Percentiles rank a stretch among this genome's conserved stretches.
phyloP scores from a whole-genome alignment of 1,139 yeast species.

The Taphrina pruni region DNA sequence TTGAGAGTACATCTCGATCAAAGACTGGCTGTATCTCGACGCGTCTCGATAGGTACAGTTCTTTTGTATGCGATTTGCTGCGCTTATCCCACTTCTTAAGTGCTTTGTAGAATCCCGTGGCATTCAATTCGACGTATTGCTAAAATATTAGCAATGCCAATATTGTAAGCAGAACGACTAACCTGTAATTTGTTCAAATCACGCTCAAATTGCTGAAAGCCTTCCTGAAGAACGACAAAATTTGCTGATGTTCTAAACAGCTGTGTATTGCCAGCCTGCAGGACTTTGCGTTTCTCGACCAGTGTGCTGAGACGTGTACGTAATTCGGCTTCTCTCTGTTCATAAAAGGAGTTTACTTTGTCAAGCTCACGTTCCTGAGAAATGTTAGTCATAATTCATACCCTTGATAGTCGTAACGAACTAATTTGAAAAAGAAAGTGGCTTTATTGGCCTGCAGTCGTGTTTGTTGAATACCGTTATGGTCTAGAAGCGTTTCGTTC shows the following conservation, averaged over 20 bases:
- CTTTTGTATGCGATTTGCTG: slow-evolving; percentile 92
- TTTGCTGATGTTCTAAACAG: slow-evolving; percentile 59
- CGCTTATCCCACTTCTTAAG: slow-evolving; percentile 97
- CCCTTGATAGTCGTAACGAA: neutral
- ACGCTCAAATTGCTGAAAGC: slow-evolving; percentile 84
- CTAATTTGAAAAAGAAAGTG: slow-evolving; percentile 82
- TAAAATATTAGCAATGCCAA: neutral
- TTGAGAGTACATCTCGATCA: slow-evolving; percentile 85
- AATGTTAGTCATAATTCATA: neutral
- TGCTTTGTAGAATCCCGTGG: slow-evolving; percentile 93
- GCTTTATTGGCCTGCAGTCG: slow-evolving; percentile 88
- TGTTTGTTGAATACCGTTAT: slow-evolving; percentile 54
- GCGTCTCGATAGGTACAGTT: slow-evolving; percentile 85
- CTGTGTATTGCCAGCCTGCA: slow-evolving; percentile 17
- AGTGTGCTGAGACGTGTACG: slow-evolving; percentile 17
- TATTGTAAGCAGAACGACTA: neutral
- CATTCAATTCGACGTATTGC: slow-evolving; percentile 91
- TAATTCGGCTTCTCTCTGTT: slow-evolving; percentile 84
- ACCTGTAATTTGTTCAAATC: slow-evolving; percentile 66
- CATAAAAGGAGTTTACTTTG: slow-evolving; percentile 85
- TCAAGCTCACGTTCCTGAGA: slow-evolving; percentile 81
- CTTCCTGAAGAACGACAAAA: slow-evolving; percentile 75
- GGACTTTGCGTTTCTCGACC: slow-evolving; percentile 14
- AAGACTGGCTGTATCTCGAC: slow-evolving; percentile 96
- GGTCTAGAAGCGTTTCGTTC: slow-evolving; percentile 34